A percentile compares a stretch with the other conserved stretches of the same genome.
phyloP scores from a whole-genome alignment of 495 filamentous ascomycete species.

The Tuber brumale region DNA sequence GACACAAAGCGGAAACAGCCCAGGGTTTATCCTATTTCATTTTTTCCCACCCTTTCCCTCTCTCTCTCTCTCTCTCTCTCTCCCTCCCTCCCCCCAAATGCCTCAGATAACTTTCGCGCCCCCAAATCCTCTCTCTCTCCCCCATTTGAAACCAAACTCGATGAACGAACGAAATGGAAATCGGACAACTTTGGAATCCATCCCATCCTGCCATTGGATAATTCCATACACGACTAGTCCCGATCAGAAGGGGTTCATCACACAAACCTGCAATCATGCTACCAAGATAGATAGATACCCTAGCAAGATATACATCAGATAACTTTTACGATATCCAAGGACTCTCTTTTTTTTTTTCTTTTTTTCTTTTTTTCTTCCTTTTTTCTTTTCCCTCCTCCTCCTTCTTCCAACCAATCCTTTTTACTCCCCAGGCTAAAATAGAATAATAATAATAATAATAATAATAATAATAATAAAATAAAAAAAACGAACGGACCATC shows the following conservation, averaged over 20 bases:
- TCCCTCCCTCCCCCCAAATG: neutral
- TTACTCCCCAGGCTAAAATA: neutral
- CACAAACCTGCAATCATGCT: neutral
- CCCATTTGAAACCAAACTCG: neutral
- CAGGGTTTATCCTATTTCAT: neutral
- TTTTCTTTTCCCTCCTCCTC: too few relatives aligned
- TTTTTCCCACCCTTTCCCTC: neutral
- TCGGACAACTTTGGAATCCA: neutral
- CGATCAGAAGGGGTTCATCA: neutral
- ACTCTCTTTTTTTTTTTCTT: too few relatives aligned
- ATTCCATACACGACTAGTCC: neutral
- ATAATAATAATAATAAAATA: neutral
- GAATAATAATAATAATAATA: neutral
- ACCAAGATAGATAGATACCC: neutral
- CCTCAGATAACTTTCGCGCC: too few relatives aligned
- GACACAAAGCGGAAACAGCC: neutral
- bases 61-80: too few relatives aligned
- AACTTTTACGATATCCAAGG: neutral
- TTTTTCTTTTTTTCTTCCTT: too few relatives aligned
- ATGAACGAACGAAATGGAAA: neutral
- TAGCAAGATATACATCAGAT: too few relatives aligned
- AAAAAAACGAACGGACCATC: slow-evolving; percentile 1
- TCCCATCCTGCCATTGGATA: neutral
- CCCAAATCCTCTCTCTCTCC: neutral
- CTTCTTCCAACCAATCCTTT: too few relatives aligned